Conservation (phyloP, 2,329 filamentous ascomycete genomes). For the Cercospora zeina region DNA sequence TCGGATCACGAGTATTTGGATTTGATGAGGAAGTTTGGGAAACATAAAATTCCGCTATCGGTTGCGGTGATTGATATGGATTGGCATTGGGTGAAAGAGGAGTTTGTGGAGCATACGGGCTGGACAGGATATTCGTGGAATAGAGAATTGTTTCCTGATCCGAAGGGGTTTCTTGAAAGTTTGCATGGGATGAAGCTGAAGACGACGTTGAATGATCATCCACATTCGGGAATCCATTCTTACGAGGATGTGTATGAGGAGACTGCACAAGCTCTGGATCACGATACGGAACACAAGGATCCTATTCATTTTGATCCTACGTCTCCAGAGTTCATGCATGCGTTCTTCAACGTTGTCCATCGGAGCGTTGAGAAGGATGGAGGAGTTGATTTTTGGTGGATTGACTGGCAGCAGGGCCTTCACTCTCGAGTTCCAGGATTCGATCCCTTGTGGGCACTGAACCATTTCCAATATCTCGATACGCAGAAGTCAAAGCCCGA, state of each 20-base stretch:
- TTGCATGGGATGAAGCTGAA: constrained; percentile 57
- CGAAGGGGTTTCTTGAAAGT: constrained; percentile 52
- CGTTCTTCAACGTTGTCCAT: constrained; percentile 60
- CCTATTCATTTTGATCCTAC: constrained; percentile 60
- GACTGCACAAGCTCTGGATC: constrained; percentile 55
- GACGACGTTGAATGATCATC: constrained; percentile 62
- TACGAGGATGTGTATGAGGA: constrained; percentile 59
- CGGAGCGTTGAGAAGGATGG: constrained; percentile 57
- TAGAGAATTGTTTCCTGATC: constrained; percentile 58
- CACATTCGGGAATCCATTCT: constrained; percentile 58
- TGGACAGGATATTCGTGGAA: constrained; percentile 67
- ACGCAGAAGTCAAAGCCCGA: constrained; percentile 1
- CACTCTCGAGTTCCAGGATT: constrained; percentile 58
- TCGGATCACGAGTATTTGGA: constrained; percentile 56
- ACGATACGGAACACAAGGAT: constrained; percentile 53
- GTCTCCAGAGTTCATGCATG: constrained; percentile 56
- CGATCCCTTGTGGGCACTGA: constrained; percentile 65
- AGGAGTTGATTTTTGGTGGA: constrained; percentile 66
- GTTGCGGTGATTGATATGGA: constrained; percentile 67
- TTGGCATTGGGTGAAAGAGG: constrained; percentile 60
- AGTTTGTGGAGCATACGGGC: constrained; percentile 51
- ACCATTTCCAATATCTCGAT: constrained; percentile 60
- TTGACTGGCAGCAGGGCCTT: constrained; percentile 66
- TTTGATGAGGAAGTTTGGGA: constrained; percentile 58
- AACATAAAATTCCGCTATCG: constrained; percentile 56